Evolutionary conservation across 805 yeast species (phyloP), one percentile per base, ranked within the genome.

Genomic region (Candida odintsovae): DNA sequence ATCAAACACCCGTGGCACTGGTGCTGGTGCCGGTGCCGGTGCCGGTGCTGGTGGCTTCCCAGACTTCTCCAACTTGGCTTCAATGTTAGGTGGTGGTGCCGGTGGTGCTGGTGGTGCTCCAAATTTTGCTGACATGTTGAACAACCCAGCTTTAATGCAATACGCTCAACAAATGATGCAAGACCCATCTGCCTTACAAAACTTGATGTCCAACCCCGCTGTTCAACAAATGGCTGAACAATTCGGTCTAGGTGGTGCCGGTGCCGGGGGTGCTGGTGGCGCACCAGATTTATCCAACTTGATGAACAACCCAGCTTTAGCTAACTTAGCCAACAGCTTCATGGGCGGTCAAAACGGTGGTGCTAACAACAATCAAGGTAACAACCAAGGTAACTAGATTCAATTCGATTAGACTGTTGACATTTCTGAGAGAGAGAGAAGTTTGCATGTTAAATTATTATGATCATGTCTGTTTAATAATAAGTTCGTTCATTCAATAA

Each of bases 91-190:
- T 36, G 71, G 67, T 42, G 80, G 31, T 13, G 77, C 78, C 29
- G 92, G 90, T 38, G 90, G 31, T 11, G 77, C 78, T 31, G 92
- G 90, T 38, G 90, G 90, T 20, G 77, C 82, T 72, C 82, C 88
- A 55, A 75, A 78, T 53, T 71, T 89, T 47, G 72, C 80, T 41
- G 78, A 82, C 26, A 65, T 90, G 70, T 75, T 90, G 83, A 82
- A 77, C 67, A 90, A 90, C 67, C 99, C 99, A n/a, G 92, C 83
- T 67, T 66, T 92, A 50, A 84, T 84, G 84, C 86, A 83, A 66
- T 90, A 90, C 64, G 96, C 96, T 39, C 90, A 86, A 67, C 77
- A 78, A 61, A 73, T 89, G 80, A 87, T 89, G 96, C 78, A 80
- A 44, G 82, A 90, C 63, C 97, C 97, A 33, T 75, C 70, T 31